phyloP scores from a whole-genome alignment of 345 rosid genomes.

The Sisymbrium altissimum region DNA sequence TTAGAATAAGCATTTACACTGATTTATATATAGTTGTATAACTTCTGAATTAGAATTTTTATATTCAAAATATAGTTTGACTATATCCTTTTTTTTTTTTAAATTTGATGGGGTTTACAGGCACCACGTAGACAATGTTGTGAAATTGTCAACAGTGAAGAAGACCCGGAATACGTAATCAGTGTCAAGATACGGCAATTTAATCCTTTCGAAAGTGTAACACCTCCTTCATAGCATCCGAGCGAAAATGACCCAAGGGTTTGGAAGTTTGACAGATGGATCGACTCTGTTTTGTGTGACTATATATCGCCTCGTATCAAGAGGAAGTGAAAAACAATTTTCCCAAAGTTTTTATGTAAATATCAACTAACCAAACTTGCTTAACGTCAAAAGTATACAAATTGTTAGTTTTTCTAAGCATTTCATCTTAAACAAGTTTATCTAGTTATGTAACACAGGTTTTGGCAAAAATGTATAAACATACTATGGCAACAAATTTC shows the following conservation, averaged over 20 bases:
- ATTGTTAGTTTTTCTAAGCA: neutral
- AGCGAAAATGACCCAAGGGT: neutral
- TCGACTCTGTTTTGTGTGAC: neutral
- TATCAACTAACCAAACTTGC: neutral
- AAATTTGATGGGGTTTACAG: conserved; percentile 34
- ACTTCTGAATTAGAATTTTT: neutral
- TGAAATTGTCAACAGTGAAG: conserved; percentile 33
- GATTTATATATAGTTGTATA: neutral
- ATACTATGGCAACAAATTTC: neutral
- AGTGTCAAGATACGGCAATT: conserved; percentile 60
- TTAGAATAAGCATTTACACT: no score
- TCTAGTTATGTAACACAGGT: neutral
- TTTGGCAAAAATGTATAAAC: neutral
- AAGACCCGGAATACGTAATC: conserved; percentile 24
- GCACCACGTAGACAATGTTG: conserved; percentile 55
- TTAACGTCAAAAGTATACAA: neutral
- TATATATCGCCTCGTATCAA: neutral
- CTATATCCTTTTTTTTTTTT: no score
- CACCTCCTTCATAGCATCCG: conserved; percentile 39
- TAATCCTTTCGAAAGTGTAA: conserved; percentile 56
- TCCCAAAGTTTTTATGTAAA: neutral
- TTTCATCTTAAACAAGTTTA: neutral
- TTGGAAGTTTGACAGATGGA: neutral
- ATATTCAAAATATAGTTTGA: neutral
- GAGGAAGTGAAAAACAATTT: neutral